Base-by-base conservation (phyloP, 2,329 filamentous ascomycete species). In the Periconia digitata region DNA sequence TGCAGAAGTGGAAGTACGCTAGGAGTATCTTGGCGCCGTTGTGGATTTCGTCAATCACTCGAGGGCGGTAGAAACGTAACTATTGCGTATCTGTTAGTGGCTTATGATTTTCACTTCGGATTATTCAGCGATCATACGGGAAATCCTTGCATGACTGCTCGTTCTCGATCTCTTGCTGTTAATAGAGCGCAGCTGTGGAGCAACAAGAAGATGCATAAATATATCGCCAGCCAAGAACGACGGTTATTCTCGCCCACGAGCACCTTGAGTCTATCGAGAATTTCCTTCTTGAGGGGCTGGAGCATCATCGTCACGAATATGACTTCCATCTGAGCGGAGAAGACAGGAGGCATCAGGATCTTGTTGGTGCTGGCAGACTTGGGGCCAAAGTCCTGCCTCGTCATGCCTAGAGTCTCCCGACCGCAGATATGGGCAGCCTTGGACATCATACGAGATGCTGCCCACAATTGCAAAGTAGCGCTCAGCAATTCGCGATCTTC, bases 251-350 rank as follows among this genome's bases (percentile, higher is more conserved):
- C 37, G 8, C n/a, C 7, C 12, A 47, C 40, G 20, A 47, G 23
- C 12, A 18, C 27, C 17, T 42, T 47, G 13, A 47, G 44, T 22
- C 36, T 15, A 7, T 22, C 8, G 12, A 47, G 37, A 10, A 42
- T 37, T 42, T 47, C 23, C 21, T 42, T 42, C 27, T 42, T 47
- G 13, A 24, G 17, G 13, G 44, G 44, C 29, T 34, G 37, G 6
- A 47, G 36, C 7, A 47, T 47, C 20, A 23, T 42, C 15, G 44
- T 23, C 22, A 42, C 38, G 13, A 41, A 23, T 15, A 47, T 47
- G n/a, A 47, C 27, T 22, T 47, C 44, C 16, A 47, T n/a, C 20
- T 47, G 44, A 16, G 44, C 44, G n/a, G 44, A 47, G 29, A 41
- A 47, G 2, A 47, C 44, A 13, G 44, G 44, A 3, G 44, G 38